Conservation (phyloP, 495 filamentous ascomycete genomes). For the Filosporella fistucella region DNA sequence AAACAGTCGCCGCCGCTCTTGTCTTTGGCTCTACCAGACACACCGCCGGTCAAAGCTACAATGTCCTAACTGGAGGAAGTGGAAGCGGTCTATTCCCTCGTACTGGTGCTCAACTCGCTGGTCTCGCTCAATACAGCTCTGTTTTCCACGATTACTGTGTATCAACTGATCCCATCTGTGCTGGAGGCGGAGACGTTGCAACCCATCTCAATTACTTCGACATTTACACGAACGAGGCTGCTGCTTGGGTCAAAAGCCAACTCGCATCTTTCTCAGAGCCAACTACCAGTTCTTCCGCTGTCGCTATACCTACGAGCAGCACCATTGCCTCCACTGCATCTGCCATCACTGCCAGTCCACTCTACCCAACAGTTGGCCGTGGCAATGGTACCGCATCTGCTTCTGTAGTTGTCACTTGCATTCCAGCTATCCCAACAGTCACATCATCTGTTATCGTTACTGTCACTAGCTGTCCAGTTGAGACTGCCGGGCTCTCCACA, state of each 20-base stretch:
- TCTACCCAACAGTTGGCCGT: not conserved
- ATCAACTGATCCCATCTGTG: conserved; percentile 24
- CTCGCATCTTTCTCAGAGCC: not conserved
- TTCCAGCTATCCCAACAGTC: not conserved
- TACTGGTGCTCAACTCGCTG: conserved; percentile 10
- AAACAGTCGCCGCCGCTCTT: conserved; percentile 25
- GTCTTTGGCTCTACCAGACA: conserved; percentile 24
- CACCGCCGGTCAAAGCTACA: conserved; percentile 24
- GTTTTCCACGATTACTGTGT: conserved; percentile 25
- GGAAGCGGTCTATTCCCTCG: conserved; percentile 22
- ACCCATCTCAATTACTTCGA: conserved; percentile 26
- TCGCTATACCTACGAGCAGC: no score
- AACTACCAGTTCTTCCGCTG: not conserved
- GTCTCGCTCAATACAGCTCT: conserved; percentile 9
- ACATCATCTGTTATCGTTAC: not conserved
- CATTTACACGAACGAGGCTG: conserved; percentile 17
- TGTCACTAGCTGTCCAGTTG: not conserved
- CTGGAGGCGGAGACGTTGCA: conserved; percentile 15
- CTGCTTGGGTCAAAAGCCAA: conserved; percentile 5
- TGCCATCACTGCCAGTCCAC: not conserved
- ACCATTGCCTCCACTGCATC: not conserved
- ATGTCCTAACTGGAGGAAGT: conserved; percentile 15
- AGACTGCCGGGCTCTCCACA: not conserved
- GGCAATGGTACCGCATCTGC: not conserved
- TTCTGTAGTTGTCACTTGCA: not conserved